Percentiles rank a stretch among this genome's conserved stretches.
Conservation (phyloP, 75 land plant genomes). For the Cunninghamia lanceolata region DNA sequence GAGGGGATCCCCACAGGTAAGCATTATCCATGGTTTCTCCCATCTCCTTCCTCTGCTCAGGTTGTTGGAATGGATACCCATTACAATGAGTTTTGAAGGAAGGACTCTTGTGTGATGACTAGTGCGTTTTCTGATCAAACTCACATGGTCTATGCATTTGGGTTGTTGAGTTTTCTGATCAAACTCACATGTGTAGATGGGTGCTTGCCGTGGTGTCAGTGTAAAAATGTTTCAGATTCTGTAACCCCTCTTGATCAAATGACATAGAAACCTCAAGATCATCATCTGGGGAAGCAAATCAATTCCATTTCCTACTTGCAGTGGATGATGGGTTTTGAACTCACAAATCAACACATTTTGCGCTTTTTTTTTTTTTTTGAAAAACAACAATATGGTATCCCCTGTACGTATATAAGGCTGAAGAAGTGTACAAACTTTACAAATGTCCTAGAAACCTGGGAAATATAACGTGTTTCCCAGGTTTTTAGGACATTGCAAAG, state of each 20-base stretch:
- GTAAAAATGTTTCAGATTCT: background rate
- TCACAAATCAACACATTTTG: background rate
- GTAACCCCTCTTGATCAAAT: background rate
- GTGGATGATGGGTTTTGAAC: background rate
- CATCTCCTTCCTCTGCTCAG: background rate
- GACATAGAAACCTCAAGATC: background rate
- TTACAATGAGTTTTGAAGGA: background rate
- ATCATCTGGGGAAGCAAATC: background rate
- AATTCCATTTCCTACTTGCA: background rate
- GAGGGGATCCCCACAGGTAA: slow-evolving; percentile 75
- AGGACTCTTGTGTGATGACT: background rate
- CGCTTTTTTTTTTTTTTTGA: no score
- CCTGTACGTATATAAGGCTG: background rate
- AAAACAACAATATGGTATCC: background rate
- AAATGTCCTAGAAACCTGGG: background rate
- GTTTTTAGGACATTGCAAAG: background rate
- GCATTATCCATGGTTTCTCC: background rate
- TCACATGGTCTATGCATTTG: background rate
- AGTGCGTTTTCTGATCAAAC: background rate
- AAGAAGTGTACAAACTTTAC: background rate
- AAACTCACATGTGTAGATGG: background rate
- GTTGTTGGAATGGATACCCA: background rate
- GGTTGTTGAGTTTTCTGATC: background rate
- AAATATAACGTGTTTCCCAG: background rate
- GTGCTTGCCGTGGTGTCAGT: background rate